A percentile compares a stretch with the other conserved stretches of the same genome.
Evolutionary conservation across 208 protist species (phyloP).

Genomic region (Histomonas meleagridis): DNA sequence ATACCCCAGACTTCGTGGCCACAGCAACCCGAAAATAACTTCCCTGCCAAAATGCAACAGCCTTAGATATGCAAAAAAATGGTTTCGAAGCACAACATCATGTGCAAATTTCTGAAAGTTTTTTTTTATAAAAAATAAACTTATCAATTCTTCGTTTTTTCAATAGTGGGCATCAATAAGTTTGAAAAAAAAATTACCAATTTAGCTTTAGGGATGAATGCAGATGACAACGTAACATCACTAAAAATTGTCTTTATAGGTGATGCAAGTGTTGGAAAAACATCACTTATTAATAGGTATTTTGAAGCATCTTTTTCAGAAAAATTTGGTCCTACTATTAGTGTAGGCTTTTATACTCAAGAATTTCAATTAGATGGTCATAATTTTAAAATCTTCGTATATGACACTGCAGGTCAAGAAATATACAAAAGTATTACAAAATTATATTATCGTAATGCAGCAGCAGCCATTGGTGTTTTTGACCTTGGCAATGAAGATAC

Average conservation of each 20-base stretch:
- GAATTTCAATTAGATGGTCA: not conserved
- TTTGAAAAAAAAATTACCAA: too few species aligned
- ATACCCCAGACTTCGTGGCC: too few species aligned
- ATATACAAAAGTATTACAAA: not conserved
- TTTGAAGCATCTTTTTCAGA: not conserved
- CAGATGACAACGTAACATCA: too few species aligned
- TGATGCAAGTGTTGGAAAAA: not conserved
- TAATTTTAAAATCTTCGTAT: not conserved
- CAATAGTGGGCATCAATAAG: too few species aligned
- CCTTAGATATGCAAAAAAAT: too few species aligned
- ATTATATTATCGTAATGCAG: not conserved
- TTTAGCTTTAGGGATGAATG: too few species aligned
- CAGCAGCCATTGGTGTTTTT: not conserved
- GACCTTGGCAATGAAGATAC: not conserved
- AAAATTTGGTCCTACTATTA: not conserved
- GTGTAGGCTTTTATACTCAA: not conserved
- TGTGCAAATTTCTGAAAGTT: too few species aligned
- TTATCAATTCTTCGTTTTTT: too few species aligned
- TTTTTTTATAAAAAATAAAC: too few species aligned
- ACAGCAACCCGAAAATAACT: too few species aligned
- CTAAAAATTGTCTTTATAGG: not conserved
- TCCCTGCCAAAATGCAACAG: too few species aligned
- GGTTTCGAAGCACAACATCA: too few species aligned
- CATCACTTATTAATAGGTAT: not conserved
- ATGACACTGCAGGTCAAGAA: not conserved